A percentile compares a stretch with the other conserved stretches of the same genome.
phyloP scores from a whole-genome alignment of 495 filamentous ascomycete genomes.

The Penicillium angulare region DNA sequence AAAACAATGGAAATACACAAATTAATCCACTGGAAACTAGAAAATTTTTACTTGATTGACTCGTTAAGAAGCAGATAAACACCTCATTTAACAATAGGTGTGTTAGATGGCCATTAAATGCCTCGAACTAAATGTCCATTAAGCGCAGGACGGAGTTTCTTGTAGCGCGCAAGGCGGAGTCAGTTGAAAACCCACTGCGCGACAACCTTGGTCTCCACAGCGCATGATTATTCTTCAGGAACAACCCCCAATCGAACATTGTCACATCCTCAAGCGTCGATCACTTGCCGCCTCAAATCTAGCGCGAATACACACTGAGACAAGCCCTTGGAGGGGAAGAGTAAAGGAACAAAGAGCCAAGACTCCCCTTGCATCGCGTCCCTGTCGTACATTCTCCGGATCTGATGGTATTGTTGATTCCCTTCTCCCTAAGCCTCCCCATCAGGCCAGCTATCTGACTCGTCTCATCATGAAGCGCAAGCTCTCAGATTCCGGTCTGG shows the following conservation, averaged over 20 bases:
- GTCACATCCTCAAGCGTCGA: constrained; percentile 13
- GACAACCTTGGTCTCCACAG: constrained; percentile 3
- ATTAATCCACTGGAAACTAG: neutral
- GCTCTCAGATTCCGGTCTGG: constrained; percentile 39
- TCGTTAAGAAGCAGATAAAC: neutral
- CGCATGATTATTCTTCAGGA: neutral
- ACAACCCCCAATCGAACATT: neutral
- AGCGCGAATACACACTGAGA: constrained; percentile 3
- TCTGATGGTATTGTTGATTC: constrained; percentile 41
- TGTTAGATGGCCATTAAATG: neutral
- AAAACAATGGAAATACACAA: neutral
- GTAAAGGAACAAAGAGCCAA: neutral
- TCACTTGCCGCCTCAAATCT: constrained; percentile 2
- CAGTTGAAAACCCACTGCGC: constrained; percentile 1
- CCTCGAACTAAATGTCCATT: neutral
- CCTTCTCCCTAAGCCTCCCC: constrained; percentile 15
- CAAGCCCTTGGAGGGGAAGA: constrained; percentile 2
- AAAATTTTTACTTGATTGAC: neutral
- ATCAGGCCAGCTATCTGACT: constrained; percentile 17
- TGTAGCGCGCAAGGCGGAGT: neutral
- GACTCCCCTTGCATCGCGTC: constrained; percentile 27
- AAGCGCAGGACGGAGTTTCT: neutral
- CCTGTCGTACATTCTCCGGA: constrained; percentile 31
- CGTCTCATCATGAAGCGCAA: constrained; percentile 44
- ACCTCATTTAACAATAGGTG: neutral